Conservation (phyloP, 768 basidiomycete genomes). For the Auriscalpium orientale region DNA sequence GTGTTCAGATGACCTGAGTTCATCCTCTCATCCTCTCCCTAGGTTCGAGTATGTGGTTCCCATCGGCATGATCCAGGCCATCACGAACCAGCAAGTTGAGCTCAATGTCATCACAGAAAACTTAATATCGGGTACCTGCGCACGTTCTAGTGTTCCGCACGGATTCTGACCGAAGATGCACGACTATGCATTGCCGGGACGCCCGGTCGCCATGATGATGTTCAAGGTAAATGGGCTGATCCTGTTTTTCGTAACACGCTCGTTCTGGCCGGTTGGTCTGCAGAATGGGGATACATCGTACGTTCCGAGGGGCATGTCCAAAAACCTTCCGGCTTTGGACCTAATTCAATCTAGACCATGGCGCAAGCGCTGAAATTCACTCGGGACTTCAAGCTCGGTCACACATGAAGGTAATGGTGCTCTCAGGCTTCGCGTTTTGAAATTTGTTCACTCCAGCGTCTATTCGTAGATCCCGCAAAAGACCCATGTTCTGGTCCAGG, state of each 20-base stretch:
- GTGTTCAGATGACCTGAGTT: constrained; percentile 5
- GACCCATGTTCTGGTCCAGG: constrained; percentile 67
- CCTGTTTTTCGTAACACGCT: too few species aligned
- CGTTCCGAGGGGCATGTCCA: constrained; percentile 47
- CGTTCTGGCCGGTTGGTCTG: too few species aligned
- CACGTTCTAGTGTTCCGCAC: constrained; percentile 16
- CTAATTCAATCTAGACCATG: constrained; percentile 36
- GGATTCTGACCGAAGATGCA: constrained; percentile 72
- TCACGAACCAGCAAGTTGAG: constrained; percentile 72
- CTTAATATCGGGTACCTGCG: constrained; percentile 72
- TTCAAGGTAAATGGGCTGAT: constrained; percentile 38
- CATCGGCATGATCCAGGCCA: constrained; percentile 70
- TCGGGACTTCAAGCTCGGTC: constrained; percentile 72
- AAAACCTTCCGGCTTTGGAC: constrained; percentile 31
- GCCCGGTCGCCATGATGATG: constrained; percentile 76
- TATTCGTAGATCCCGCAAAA: constrained; percentile 42
- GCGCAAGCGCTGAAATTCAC: constrained; percentile 62
- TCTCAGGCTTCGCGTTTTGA: neutral
- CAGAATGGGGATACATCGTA: constrained; percentile 71
- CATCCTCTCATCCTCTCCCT: constrained; percentile 21
- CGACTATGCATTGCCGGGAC: constrained; percentile 78
- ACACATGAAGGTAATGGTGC: constrained; percentile 56
- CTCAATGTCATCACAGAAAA: constrained; percentile 71
- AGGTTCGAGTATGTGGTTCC: constrained; percentile 62
- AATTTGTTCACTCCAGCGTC: neutral